Base-by-base conservation (phyloP, 2,329 filamentous ascomycete genomes). In the Neobulgaria alba region DNA sequence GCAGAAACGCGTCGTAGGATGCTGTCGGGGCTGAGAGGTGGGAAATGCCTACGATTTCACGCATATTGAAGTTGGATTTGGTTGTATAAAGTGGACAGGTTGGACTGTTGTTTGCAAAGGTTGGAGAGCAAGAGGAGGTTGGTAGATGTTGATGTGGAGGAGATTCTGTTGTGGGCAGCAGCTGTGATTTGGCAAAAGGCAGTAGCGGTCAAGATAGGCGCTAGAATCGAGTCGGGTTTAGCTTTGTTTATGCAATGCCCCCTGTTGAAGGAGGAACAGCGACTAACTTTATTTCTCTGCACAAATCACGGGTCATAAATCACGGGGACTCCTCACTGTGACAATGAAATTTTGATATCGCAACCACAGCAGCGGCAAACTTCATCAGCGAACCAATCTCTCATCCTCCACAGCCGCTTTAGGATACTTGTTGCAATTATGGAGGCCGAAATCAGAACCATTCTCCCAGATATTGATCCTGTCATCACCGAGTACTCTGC, bases 401-500 rank as follows among this genome's bases (percentile, higher is more conserved):
- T n/a, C n/a, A n/a, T n/a, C n/a, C n/a, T n/a, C n/a, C n/a, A n/a
- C n/a, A n/a, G n/a, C n/a, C n/a, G n/a, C n/a, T n/a, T n/a, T n/a
- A n/a, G n/a, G n/a, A n/a, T n/a, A n/a, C n/a, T n/a, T n/a, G n/a
- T n/a, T n/a, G n/a, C n/a, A n/a, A 26, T 26, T 7, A 95, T 95
- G 88, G 88, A 95, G 64, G 73, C 84, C 57, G 85, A 94, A 67
- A 87, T 95, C 61, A 83, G 82, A 67, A 71, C 82, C 47, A 77
- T 87, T 53, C 77, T 95, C 53, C 88, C 88, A 47, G 82, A 84
- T 59, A 85, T 95, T 54, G 89, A 95, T 65, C 85, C 83, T 44
- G 74, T 94, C 48, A 71, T 95, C 52, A 89, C 87, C 36, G 85
- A 94, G 66, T 95, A 95, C 65, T 92, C 88, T 32, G 85, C 87